Evolutionary conservation across 805 yeast genomes (phyloP).

Genomic region (Nematodospora valgi): DNA sequence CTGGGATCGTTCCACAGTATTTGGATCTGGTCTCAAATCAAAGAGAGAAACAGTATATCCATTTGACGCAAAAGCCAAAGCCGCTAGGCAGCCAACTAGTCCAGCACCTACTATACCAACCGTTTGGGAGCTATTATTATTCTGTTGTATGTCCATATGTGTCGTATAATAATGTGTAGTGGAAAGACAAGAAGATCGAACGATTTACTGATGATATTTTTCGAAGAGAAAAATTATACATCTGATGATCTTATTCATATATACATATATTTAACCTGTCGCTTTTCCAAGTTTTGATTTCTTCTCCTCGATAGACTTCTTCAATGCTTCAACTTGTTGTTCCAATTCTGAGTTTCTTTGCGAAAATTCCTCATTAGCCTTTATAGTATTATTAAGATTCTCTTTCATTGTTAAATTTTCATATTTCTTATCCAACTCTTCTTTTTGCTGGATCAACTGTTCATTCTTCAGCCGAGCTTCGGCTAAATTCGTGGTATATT

Average conservation of each 20-base stretch:
- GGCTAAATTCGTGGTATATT: conserved; percentile 19
- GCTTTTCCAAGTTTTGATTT: conserved; percentile 20
- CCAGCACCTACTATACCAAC: conserved; percentile 83
- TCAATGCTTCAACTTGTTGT: conserved; percentile 26
- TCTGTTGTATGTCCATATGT: too few relatives aligned
- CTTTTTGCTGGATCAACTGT: conserved; percentile 12
- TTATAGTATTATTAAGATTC: conserved; percentile 33
- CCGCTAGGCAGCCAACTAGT: conserved; percentile 80
- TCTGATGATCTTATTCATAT: too few relatives aligned
- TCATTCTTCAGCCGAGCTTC: conserved; percentile 19
- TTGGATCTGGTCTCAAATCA: conserved; percentile 70
- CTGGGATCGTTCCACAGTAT: conserved; percentile 25
- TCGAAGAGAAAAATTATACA: too few relatives aligned
- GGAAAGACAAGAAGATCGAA: too few relatives aligned
- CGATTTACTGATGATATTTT: too few relatives aligned
- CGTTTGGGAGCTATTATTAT: too few relatives aligned
- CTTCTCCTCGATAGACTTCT: conserved; percentile 24
- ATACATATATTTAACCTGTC: too few relatives aligned
- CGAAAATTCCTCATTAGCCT: conserved; percentile 39
- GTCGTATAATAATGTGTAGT: too few relatives aligned
- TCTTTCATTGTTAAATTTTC: conserved; percentile 35
- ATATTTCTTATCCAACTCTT: conserved; percentile 20
- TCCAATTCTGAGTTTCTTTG: conserved; percentile 31
- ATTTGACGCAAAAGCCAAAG: conserved; percentile 69
- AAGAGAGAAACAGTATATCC: conserved; percentile 72